Percentiles rank a stretch among this genome's conserved stretches.
Evolutionary conservation across 2,329 filamentous ascomycete genomes (phyloP).

Genomic region (Talaromyces pinophilus): DNA sequence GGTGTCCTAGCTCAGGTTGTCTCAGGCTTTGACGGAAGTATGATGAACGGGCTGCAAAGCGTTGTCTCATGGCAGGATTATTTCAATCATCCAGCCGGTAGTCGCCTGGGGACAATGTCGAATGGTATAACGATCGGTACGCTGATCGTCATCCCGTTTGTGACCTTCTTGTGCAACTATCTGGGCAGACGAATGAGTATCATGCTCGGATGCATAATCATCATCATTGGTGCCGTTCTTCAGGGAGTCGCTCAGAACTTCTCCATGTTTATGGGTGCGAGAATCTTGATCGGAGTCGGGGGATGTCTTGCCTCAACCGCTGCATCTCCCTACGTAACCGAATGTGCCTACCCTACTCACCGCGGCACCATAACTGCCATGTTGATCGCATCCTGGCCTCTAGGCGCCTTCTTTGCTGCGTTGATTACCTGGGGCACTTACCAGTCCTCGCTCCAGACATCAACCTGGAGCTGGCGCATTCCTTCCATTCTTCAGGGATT

Average conservation of each 20-base stretch:
- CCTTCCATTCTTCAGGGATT: conserved; percentile 49
- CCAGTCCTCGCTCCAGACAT: conserved; percentile 35
- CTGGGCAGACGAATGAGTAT: not conserved
- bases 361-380: conserved; percentile 60
- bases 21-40: conserved; percentile 14
- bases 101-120: not conserved
- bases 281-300: conserved; percentile 64
- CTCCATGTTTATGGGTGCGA: conserved; percentile 62
- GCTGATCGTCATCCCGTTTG: not conserved
- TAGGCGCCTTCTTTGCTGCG: conserved; percentile 33
- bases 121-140: conserved; percentile 8
- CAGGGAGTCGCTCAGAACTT: conserved; percentile 9
- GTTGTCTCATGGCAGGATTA: conserved; percentile 13
- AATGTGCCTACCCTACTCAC: conserved; percentile 63
- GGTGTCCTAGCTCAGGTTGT: conserved; percentile 2
- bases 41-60: conserved; percentile 15
- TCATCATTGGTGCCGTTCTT: conserved; percentile 3
- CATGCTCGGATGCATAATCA: not conserved
- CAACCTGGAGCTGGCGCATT: conserved; percentile 51
- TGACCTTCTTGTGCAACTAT: not conserved
- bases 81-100: conserved; percentile 8
- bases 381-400: conserved; percentile 55
- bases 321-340: conserved; percentile 60
- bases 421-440: conserved; percentile 29
- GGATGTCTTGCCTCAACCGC: conserved; percentile 62